A percentile compares a stretch with the other conserved stretches of the same genome.
Evolutionary conservation across 495 filamentous ascomycete species (phyloP).

Genomic region (Aspergillus indologenus): DNA sequence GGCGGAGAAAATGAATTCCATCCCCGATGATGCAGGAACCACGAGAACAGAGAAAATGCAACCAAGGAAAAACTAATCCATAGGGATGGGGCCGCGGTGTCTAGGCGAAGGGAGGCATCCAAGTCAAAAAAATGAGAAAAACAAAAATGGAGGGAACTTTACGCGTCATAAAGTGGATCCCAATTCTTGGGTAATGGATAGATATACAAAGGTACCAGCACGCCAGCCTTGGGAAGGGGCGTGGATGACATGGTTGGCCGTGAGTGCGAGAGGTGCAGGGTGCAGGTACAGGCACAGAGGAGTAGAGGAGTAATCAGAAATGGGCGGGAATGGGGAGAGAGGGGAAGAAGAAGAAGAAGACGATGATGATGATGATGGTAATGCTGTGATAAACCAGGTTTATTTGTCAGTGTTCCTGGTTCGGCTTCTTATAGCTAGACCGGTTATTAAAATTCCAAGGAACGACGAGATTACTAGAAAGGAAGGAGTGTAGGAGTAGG

Average conservation of each 20-base stretch:
- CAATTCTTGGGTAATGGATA: conserved; percentile 17
- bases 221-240: conserved; percentile 12
- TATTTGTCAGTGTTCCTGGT: background rate
- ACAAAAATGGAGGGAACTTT: background rate
- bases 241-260: background rate
- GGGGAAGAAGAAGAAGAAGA: background rate
- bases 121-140: background rate
- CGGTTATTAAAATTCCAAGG: background rate
- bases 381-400: background rate
- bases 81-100: too few species aligned
- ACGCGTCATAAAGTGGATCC: conserved; percentile 22
- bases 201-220: conserved; percentile 21
- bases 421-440: background rate
- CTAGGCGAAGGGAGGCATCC: background rate
- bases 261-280: background rate
- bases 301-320: too few species aligned
- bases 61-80: background rate
- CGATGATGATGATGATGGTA: background rate
- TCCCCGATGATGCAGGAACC: background rate
- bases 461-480: background rate
- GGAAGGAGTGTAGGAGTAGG: background rate
- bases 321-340: background rate
- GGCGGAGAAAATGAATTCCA: too few species aligned
- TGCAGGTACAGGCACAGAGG: too few species aligned
- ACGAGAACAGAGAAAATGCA: background rate